A percentile compares a stretch with the other conserved stretches of the same genome.
Evolutionary conservation across 306 rosid species (phyloP).

Genomic region (Vachellia pachyceras): DNA sequence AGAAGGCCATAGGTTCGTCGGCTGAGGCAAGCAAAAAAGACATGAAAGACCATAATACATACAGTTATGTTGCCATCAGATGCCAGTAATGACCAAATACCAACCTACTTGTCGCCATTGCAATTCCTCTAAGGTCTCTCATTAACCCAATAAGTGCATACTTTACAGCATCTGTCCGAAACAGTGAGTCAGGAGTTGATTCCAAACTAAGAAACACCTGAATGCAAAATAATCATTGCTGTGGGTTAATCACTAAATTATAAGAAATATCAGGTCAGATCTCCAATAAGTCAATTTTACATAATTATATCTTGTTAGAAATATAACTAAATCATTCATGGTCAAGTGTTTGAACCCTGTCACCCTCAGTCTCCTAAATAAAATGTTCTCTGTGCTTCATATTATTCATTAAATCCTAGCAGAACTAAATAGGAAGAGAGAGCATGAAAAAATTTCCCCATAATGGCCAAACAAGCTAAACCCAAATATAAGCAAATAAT

Average conservation of each 20-base stretch:
- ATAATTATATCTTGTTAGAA: constrained; percentile 22
- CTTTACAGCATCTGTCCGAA: constrained; percentile 89
- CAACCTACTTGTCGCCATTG: constrained; percentile 97
- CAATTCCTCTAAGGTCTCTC: constrained; percentile 99
- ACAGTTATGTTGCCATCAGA: constrained; percentile 24
- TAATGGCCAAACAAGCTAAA: not conserved
- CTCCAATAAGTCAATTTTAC: constrained; percentile 1
- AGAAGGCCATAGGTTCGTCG: constrained; percentile 94
- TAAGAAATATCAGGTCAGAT: constrained; percentile 29
- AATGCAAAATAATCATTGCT: constrained; percentile 29
- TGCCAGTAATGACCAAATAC: constrained; percentile 32
- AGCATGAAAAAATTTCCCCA: not conserved
- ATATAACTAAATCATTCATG: not conserved
- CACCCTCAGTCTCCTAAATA: not conserved
- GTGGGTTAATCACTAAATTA: constrained; percentile 3
- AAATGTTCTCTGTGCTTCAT: not conserved
- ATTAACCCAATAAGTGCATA: constrained; percentile 84
- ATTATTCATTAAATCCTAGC: not conserved
- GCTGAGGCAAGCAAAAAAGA: constrained; percentile 54
- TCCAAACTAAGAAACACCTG: constrained; percentile 90
- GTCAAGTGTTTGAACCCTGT: not conserved
- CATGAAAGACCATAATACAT: constrained; percentile 12
- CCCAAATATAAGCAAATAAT: not conserved
- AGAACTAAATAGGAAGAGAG: not conserved
- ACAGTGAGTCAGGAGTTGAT: constrained; percentile 90